phyloP scores from a whole-genome alignment of 2,329 filamentous ascomycete species.

The Polychaeton citri region DNA sequence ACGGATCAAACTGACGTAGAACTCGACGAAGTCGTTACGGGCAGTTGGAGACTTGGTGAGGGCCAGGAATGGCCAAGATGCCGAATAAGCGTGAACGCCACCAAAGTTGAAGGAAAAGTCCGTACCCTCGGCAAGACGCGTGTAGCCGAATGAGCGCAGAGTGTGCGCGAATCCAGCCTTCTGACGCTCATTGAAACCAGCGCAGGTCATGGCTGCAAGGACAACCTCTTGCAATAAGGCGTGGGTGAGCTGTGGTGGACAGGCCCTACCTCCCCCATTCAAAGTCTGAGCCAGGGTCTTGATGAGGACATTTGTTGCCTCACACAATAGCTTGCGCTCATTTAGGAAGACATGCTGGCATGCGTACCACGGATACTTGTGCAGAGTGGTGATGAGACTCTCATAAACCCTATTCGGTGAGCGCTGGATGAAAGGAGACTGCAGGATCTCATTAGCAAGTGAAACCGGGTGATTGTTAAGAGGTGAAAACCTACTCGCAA shows the following conservation, averaged over 20 bases:
- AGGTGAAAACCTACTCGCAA: constrained; percentile 30
- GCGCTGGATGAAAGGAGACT: constrained; percentile 38
- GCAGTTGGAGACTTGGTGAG: constrained; percentile 11
- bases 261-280: constrained; percentile 5
- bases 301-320: constrained; percentile 14
- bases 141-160: constrained; percentile 9
- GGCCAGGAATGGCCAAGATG: constrained; percentile 18
- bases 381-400: constrained; percentile 36
- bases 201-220: constrained; percentile 17
- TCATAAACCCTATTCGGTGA: constrained; percentile 41
- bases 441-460: constrained; percentile 2
- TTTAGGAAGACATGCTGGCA: constrained; percentile 30
- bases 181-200: constrained; percentile 21
- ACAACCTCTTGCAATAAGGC: constrained; percentile 19
- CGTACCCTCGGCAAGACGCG: constrained; percentile 7
- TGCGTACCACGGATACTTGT: constrained; percentile 42
- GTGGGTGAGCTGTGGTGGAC: constrained; percentile 9
- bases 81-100: constrained; percentile 7
- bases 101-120: constrained; percentile 14
- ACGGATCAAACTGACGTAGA: constrained; percentile 14
- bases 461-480: constrained; percentile 1
- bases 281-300: constrained; percentile 13
- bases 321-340: constrained; percentile 34
- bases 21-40: constrained; percentile 12
- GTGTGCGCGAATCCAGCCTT: constrained; percentile 12